These are phyloP conservation scores for Monilinia polystroma DNA, from an alignment of 2,329 filamentous ascomycete genomes.

Conservation along the genomic window DNA sequence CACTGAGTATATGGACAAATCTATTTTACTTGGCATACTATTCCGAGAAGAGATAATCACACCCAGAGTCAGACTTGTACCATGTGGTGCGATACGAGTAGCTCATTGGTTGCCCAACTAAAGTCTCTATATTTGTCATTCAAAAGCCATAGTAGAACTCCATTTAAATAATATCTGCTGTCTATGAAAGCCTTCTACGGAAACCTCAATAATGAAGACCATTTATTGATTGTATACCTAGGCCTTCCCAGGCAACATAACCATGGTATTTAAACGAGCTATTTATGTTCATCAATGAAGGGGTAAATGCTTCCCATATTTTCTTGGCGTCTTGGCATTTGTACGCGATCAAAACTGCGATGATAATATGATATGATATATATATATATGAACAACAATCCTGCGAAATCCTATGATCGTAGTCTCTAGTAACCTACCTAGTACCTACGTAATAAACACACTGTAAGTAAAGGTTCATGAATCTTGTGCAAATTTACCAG, in stretches of 20 bases:
- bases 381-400: not conserved
- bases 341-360: not conserved
- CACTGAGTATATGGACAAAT: not conserved
- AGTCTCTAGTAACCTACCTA: too few species aligned
- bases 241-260: not conserved
- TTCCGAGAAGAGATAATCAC: not conserved
- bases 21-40: conserved; percentile 4
- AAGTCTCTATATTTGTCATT: not conserved
- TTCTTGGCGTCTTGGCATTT: conserved; percentile 2
- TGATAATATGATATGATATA: not conserved
- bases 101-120: conserved; percentile 1
- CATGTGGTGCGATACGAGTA: conserved; percentile 1
- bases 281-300: conserved; percentile 4
- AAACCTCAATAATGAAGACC: not conserved
- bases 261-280: not conserved
- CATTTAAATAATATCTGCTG: too few species aligned
- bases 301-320: not conserved
- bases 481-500: too few species aligned
- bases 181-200: too few species aligned
- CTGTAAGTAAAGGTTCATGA: too few species aligned
- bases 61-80: not conserved
- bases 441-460: too few species aligned
- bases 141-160: not conserved
- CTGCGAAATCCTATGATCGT: not conserved
- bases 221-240: not conserved